Evolutionary conservation across 2,329 filamentous ascomycete genomes (phyloP).

Genomic region (Epichloe aotearoae): DNA sequence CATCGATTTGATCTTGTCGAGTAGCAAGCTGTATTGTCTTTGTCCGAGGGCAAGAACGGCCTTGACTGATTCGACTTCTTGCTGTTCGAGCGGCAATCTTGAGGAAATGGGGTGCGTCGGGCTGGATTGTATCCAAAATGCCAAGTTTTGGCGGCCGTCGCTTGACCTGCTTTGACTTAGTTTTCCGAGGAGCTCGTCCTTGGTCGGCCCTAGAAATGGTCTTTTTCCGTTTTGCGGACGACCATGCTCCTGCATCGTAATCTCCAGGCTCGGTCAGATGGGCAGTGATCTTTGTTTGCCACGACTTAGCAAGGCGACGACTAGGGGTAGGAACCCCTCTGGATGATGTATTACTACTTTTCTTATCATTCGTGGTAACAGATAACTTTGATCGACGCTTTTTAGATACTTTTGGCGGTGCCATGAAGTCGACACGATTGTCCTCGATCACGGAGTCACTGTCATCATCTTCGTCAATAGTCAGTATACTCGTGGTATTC

Average conservation of each 20-base stretch:
- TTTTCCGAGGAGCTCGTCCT: background rate
- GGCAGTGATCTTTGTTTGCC: slow-evolving; percentile 21
- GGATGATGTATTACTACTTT: slow-evolving; percentile 14
- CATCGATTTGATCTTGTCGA: slow-evolving; percentile 47
- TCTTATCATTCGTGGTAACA: slow-evolving; percentile 11
- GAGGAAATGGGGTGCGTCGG: slow-evolving; percentile 41
- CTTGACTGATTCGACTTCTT: slow-evolving; percentile 31
- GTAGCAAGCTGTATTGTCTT: slow-evolving; percentile 50
- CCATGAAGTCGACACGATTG: slow-evolving; percentile 38
- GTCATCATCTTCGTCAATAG: slow-evolving; percentile 16
- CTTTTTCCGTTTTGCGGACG: background rate
- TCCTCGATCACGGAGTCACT: slow-evolving; percentile 34
- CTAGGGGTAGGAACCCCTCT: slow-evolving; percentile 11
- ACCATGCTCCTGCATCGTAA: background rate
- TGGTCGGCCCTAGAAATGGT: background rate
- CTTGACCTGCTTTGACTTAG: background rate
- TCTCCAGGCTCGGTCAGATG: slow-evolving; percentile 10
- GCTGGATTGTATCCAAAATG: slow-evolving; percentile 46
- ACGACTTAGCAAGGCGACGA: slow-evolving; percentile 7
- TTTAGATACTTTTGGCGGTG: slow-evolving; percentile 23
- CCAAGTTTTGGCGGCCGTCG: slow-evolving; percentile 34
- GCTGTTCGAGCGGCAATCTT: slow-evolving; percentile 48
- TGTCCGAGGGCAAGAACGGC: slow-evolving; percentile 38
- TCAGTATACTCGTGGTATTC: background rate
- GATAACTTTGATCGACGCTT: slow-evolving; percentile 25